Evolutionary conservation across 345 rosid species (phyloP).

Genomic region (Heritiera fomes): DNA sequence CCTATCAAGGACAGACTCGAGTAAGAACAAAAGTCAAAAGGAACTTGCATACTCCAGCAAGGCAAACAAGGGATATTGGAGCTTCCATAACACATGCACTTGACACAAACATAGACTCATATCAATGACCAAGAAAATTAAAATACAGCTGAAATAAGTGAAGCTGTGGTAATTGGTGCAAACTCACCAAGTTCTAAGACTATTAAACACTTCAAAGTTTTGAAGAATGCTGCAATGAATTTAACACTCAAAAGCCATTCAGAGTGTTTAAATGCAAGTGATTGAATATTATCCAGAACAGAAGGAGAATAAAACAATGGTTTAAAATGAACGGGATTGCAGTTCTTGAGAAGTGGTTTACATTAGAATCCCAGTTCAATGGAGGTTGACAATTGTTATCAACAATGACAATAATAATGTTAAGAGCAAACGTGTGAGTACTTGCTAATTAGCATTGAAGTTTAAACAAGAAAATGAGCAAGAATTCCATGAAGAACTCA

Average conservation of each 20-base stretch:
- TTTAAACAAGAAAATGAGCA: slow-evolving; percentile 13
- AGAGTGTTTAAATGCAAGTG: background rate
- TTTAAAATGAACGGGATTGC: background rate
- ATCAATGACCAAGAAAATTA: background rate
- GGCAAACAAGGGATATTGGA: background rate
- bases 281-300: background rate
- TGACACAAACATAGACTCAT: background rate
- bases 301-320: background rate
- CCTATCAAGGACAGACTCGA: background rate
- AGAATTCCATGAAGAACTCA: background rate
- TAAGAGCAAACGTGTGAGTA: background rate
- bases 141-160: background rate
- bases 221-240: background rate
- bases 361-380: background rate
- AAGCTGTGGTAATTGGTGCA: background rate
- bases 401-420: background rate
- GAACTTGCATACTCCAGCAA: background rate
- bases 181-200: background rate
- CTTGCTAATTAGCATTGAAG: slow-evolving; percentile 3
- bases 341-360: background rate
- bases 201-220: background rate
- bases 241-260: background rate
- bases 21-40: background rate
- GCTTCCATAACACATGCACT: background rate
- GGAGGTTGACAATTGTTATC: background rate